Percentiles rank a stretch among this genome's conserved stretches.
These are phyloP conservation scores for Sarocladium kiliense DNA, from an alignment of 2,329 filamentous ascomycete species.

Conservation along the genomic window DNA sequence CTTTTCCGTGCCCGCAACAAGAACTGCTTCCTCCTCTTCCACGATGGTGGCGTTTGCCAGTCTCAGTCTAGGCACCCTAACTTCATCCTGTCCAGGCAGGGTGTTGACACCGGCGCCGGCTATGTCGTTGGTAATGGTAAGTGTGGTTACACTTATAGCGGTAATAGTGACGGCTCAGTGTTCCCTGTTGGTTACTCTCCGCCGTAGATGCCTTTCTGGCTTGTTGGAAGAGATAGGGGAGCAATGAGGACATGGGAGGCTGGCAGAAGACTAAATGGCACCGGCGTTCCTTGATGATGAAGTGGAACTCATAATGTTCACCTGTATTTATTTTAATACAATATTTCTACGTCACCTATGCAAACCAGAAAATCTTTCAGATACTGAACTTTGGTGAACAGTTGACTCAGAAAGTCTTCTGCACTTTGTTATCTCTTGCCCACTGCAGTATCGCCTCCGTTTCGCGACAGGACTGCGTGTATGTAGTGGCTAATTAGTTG, in stretches of 20 bases:
- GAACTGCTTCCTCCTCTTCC: constrained; percentile 10
- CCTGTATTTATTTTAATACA: no score
- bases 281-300: no score
- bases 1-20: constrained; percentile 4
- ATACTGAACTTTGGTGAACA: neutral
- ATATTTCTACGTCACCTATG: no score
- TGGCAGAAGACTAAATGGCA: no score
- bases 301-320: no score
- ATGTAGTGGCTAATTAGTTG: neutral
- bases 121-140: constrained; percentile 11
- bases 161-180: constrained; percentile 5
- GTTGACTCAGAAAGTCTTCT: neutral
- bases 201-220: no score
- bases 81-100: constrained; percentile 6
- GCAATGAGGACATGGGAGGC: no score
- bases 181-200: neutral
- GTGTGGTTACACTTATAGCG: constrained; percentile 10
- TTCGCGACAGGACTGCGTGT: neutral
- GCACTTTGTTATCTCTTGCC: neutral
- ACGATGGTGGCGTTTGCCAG: neutral
- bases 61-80: constrained; percentile 4
- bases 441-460: neutral
- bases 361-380: no score
- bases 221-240: no score
- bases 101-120: constrained; percentile 3